Evolutionary conservation across 176 grass and related monocot species (phyloP).

Genomic region (Leersia perrieri): DNA sequence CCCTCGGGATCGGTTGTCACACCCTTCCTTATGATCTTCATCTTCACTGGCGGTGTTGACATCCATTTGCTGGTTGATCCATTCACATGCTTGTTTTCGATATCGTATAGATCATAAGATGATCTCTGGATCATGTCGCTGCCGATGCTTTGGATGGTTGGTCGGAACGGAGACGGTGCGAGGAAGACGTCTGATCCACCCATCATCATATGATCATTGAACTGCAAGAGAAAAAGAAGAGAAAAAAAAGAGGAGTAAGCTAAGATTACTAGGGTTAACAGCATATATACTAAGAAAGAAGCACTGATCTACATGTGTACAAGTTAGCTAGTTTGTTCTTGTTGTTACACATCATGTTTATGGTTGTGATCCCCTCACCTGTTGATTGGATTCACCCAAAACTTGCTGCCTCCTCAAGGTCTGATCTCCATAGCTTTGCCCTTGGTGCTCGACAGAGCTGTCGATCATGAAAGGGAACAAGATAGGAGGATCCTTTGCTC

Average conservation of each 20-base stretch:
- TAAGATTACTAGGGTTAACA: background rate
- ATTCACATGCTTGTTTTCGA: background rate
- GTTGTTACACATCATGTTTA: background rate
- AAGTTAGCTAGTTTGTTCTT: background rate
- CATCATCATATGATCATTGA: conserved; percentile 48
- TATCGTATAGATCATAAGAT: conserved; percentile 37
- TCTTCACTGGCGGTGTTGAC: conserved; percentile 47
- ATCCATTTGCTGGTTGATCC: conserved; percentile 48
- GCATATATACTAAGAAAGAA: background rate
- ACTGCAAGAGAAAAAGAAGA: conserved; percentile 42
- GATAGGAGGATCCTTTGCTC: conserved; percentile 51
- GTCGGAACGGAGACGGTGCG: background rate
- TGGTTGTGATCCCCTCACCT: conserved; percentile 39
- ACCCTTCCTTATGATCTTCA: conserved; percentile 66
- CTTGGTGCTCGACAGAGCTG: conserved; percentile 39
- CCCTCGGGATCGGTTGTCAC: conserved; percentile 28
- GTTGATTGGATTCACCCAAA: conserved; percentile 38
- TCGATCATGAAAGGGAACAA: conserved; percentile 67
- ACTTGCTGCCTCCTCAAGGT: conserved; percentile 36
- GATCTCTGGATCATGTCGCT: conserved; percentile 51
- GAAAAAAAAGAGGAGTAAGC: background rate
- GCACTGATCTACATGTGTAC: background rate
- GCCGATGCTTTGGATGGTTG: conserved; percentile 52
- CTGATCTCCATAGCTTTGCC: conserved; percentile 42
- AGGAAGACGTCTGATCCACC: conserved; percentile 40